These are phyloP conservation scores for Leishmania lainsoni DNA, from an alignment of 208 protist species.

Conservation along the genomic window DNA sequence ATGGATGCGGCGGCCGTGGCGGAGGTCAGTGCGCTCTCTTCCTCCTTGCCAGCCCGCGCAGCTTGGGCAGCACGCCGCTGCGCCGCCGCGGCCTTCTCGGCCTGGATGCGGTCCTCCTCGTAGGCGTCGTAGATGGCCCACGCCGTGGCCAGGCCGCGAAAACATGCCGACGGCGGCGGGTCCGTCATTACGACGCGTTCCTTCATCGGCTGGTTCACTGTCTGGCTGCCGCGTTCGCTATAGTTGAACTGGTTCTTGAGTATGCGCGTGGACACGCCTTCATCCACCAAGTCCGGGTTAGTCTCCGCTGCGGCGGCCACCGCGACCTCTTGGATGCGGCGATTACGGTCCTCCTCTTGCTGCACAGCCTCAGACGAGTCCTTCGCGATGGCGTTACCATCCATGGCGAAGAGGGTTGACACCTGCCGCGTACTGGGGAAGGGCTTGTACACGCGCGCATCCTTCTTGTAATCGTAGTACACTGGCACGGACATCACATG, in stretches of 20 bases:
- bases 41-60: conserved; percentile 76
- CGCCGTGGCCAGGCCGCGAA: conserved; percentile 88
- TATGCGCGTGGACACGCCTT: conserved; percentile 86
- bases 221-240: conserved; percentile 96
- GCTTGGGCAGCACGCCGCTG: conserved; percentile 66
- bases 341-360: conserved; percentile 83
- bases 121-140: conserved; percentile 97
- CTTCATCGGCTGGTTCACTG: conserved; percentile 92
- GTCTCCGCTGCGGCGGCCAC: conserved; percentile 78
- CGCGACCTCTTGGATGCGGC: conserved; percentile 72
- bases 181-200: conserved; percentile 90
- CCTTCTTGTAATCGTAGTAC: conserved; percentile 94
- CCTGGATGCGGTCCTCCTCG: conserved; percentile 89
- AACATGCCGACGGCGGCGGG: conserved; percentile 89
- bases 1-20: conserved; percentile 14
- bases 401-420: conserved; percentile 80
- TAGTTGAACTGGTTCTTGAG: conserved; percentile 99
- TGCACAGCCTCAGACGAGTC: conserved; percentile 88
- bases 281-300: conserved; percentile 84
- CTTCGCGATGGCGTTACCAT: conserved; percentile 85
- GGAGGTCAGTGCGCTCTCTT: conserved; percentile 43
- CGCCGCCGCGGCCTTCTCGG: conserved; percentile 73
- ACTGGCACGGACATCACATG: conserved; percentile 91
- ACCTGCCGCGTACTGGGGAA: conserved; percentile 89
- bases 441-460: conserved; percentile 89